Evolutionary conservation across 805 yeast genomes (phyloP), one percentile per base, ranked within the genome.

Genomic region (Candida argentea): DNA sequence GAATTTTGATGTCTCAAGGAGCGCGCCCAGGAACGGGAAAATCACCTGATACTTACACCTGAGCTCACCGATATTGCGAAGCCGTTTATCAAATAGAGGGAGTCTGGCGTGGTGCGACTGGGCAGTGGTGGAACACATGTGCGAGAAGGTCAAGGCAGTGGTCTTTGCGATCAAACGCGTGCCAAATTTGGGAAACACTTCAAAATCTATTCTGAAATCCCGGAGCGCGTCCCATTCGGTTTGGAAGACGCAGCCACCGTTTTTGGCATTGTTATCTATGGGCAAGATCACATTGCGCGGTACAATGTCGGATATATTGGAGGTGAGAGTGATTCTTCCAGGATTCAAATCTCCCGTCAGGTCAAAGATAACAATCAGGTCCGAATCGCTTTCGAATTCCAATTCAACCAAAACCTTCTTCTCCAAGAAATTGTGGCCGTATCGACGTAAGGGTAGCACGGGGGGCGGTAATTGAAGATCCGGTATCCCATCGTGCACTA

Each of bases 391-490:
- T 24, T 75, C 73, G 42, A 86, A 77, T 2, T 71, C 67, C 24
- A 91, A 57, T 47, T 87, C 94, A 17, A 91, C 67, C 36, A 86
- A 74, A 4, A 84, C 84, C 50, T 84, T 85, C 48, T 82, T 83
- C 47, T 91, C 97, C 44, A 91, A 57, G 59, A 86, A 91, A 50
- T 85, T 91, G 54, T 91, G 98, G 10, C 98, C 98, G 48, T 91
- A 91, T 43, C 94, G 73, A 43, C 95, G 68, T 30, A 91, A 59
- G 1, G 98, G 98, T 28, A 91, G 74, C 30, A 91, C 84, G 3
- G 98, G 98, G 1, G 98, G 98, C 1, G 98, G 98, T 33, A 91
- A 63, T 14, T 86, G 73, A 27, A 91, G 67, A 43, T 85, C 95
- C 0, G 98, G 97, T 30, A 91, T 89, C 11, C 75, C 67, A 39